phyloP scores from a whole-genome alignment of 1,284 basidiomycete species.

The Exobasidium cylindrosporum region DNA sequence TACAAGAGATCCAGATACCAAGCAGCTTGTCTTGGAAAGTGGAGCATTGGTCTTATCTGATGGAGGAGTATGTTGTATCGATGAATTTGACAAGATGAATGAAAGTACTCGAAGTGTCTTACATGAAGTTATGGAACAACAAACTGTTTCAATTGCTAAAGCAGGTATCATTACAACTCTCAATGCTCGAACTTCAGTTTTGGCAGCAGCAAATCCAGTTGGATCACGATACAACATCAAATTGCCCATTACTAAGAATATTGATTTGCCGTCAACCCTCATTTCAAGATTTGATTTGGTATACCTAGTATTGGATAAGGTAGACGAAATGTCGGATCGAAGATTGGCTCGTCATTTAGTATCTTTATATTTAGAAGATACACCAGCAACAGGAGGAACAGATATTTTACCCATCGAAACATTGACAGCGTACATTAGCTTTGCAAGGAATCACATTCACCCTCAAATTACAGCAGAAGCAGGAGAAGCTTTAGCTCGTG shows the following conservation, averaged over 20 bases:
- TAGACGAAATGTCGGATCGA: constrained; percentile 82
- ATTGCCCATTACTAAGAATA: constrained; percentile 67
- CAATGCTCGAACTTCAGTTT: constrained; percentile 92
- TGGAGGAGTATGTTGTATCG: constrained; percentile 97
- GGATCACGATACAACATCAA: constrained; percentile 91
- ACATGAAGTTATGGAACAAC: constrained; percentile 99
- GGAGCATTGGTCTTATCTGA: constrained; percentile 95
- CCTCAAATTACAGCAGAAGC: constrained; percentile 87
- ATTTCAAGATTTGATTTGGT: constrained; percentile 96
- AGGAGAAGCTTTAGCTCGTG: constrained; percentile 74
- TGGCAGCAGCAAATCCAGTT: constrained; percentile 95
- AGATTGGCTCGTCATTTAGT: constrained; percentile 89
- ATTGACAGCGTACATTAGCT: constrained; percentile 90
- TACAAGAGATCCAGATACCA: constrained; percentile 94
- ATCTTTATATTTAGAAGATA: constrained; percentile 86
- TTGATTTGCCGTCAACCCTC: constrained; percentile 85
- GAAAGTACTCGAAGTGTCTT: constrained; percentile 92
- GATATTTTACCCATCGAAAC: constrained; percentile 83
- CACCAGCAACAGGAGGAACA: constrained; percentile 63
- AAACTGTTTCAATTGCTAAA: constrained; percentile 99
- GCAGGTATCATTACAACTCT: constrained; percentile 98
- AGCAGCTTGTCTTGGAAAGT: constrained; percentile 94
- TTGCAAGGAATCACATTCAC: constrained; percentile 81
- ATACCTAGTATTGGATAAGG: constrained; percentile 92
- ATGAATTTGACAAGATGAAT: constrained; percentile 99